These are phyloP conservation scores for Shiraia sp. DNA, from an alignment of 2,329 filamentous ascomycete genomes.

Conservation along the genomic window DNA sequence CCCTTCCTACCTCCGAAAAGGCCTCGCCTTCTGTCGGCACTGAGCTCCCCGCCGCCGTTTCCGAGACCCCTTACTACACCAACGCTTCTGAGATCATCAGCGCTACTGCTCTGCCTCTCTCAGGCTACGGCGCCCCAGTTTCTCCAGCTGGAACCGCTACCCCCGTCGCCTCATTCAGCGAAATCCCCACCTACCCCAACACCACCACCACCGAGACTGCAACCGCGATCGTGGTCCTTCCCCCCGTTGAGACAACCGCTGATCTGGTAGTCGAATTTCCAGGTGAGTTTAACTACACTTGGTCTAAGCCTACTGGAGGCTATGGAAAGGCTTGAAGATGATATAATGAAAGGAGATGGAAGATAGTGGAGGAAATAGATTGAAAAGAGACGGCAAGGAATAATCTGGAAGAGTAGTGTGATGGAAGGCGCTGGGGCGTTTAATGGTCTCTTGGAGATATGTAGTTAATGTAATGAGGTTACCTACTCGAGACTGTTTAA, in stretches of 20 bases:
- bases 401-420: too few relatives aligned
- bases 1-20: not conserved
- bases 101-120: too few relatives aligned
- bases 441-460: too few relatives aligned
- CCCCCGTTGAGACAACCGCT: constrained; percentile 5
- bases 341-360: too few relatives aligned
- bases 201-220: constrained; percentile 4
- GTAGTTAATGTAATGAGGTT: too few relatives aligned
- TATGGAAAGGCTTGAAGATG: too few relatives aligned
- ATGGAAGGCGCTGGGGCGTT: too few relatives aligned
- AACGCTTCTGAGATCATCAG: not conserved
- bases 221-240: constrained; percentile 2
- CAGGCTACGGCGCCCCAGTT: too few relatives aligned
- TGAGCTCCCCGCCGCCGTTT: constrained; percentile 1
- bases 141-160: too few relatives aligned
- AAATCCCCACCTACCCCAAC: constrained; percentile 12
- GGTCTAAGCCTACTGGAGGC: not conserved
- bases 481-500: too few relatives aligned
- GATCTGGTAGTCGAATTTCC: not conserved
- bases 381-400: too few relatives aligned
- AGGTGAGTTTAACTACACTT: not conserved
- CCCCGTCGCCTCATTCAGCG: not conserved
- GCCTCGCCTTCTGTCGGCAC: not conserved
- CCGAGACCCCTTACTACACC: constrained; percentile 2
- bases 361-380: too few relatives aligned